Evolutionary conservation across 495 filamentous ascomycete genomes (phyloP).

Genomic region (Trichocladium antarcticum): DNA sequence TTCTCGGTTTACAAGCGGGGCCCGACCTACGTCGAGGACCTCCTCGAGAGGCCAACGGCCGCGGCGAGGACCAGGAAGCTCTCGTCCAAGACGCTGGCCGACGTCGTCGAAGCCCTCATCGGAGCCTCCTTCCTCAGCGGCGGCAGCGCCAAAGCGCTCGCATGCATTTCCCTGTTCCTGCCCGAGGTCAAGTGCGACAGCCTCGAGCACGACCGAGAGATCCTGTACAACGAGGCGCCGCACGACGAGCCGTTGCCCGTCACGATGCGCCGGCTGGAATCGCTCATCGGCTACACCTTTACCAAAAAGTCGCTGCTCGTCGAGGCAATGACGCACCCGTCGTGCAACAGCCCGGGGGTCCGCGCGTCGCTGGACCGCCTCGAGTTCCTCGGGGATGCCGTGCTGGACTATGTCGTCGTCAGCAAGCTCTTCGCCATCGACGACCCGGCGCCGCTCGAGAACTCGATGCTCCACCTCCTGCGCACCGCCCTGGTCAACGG

Average conservation of each 20-base stretch:
- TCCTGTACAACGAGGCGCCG: constrained; percentile 25
- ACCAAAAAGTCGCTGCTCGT: constrained; percentile 55
- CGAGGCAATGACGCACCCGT: constrained; percentile 80
- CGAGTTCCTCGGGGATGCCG: constrained; percentile 81
- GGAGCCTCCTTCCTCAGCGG: constrained; percentile 68
- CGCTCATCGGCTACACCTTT: constrained; percentile 61
- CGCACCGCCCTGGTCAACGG: constrained; percentile 72
- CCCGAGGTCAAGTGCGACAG: constrained; percentile 49
- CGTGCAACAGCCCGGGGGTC: constrained; percentile 37
- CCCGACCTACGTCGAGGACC: constrained; percentile 49
- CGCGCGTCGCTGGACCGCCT: constrained; percentile 70
- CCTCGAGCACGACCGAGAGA: constrained; percentile 22
- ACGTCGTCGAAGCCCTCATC: constrained; percentile 77
- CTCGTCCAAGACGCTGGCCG: constrained; percentile 74
- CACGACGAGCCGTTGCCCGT: constrained; percentile 21
- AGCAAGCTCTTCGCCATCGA: constrained; percentile 26
- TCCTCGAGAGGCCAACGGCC: constrained; percentile 21
- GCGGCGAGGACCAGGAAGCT: constrained; percentile 30
- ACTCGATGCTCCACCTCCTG: constrained; percentile 60
- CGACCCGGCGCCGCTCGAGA: constrained; percentile 37
- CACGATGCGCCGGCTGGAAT: constrained; percentile 37
- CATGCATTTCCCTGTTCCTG: constrained; percentile 54
- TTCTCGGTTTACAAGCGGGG: constrained; percentile 66
- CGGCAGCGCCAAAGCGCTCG: constrained; percentile 50
- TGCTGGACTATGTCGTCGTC: constrained; percentile 71